Evolutionary conservation across 108 stramenopile genomes (phyloP), one percentile per base, ranked within the genome.

Genomic region (Conticribra guillardii): DNA sequence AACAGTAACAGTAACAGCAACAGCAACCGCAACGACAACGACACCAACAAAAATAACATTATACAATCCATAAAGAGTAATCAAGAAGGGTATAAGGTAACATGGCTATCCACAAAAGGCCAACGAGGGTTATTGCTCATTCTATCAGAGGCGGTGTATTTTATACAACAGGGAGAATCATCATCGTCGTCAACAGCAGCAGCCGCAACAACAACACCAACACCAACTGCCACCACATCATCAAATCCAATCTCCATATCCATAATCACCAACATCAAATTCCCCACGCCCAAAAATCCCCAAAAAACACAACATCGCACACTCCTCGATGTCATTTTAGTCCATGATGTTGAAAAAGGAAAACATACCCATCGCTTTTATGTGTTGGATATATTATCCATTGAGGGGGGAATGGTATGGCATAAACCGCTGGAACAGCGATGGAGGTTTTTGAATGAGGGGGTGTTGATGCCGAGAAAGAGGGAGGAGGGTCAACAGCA

Each of bases 71-170:
- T 80, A 22, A 74, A 63, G 23, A 55, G 29, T 4, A 69, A 63
- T 62, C 52, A 45, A 0, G 62, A 70, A 27, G 22, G 21, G n/a
- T 73, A 77, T 49, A 82, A 76, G 54, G 64, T 73, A 55, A 80
- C 79, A 4, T 80, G 81, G 75, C 82, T 79, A 30, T 66, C 77
- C 17, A 74, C 81, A 16, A 64, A 65, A 19, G 82, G 74, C 24
- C 57, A 71, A 18, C 69, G 79, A 53, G 82, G 82, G 2, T 34
- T 83, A n/a, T 54, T 83, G 31, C 73, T 83, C 41, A 64, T 83
- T 52, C 79, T 83, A 1, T 56, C 65, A 4, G 82, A 83, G 34
- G 82, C 77, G 3, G 60, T 83, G 0, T 83, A 70, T 60, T 83
- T 83, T 52, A 57, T 83, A 1, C 79, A 83, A 54, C 67, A 71